These are phyloP conservation scores for Centella asiatica DNA, from an alignment of 129 eudicot genomes.

Conservation along the genomic window DNA sequence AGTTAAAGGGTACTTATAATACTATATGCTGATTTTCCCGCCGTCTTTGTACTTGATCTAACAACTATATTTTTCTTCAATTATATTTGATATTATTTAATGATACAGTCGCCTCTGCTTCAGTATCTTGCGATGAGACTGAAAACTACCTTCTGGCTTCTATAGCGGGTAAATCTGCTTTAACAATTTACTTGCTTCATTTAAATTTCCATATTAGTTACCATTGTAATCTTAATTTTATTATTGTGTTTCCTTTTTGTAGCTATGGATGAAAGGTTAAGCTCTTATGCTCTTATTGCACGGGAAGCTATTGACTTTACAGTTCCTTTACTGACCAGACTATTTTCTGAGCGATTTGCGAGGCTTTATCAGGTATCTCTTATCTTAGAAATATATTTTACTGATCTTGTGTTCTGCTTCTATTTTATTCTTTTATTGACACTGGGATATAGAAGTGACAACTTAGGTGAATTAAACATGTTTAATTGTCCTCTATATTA, in stretches of 20 bases:
- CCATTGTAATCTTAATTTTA: slow-evolving; percentile 10
- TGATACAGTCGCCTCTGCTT: slow-evolving; percentile 73
- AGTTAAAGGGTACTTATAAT: slow-evolving; percentile 54
- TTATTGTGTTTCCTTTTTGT: slow-evolving; percentile 20
- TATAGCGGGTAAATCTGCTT: slow-evolving; percentile 39
- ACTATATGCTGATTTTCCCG: not conserved
- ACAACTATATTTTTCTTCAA: not conserved
- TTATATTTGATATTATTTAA: slow-evolving; percentile 10
- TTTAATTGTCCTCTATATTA: not conserved
- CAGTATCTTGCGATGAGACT: slow-evolving; percentile 57
- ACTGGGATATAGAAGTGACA: not conserved
- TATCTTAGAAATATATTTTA: not conserved
- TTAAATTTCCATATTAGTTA: not conserved
- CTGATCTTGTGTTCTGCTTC: not conserved
- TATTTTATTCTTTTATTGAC: not conserved
- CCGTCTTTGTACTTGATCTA: not conserved
- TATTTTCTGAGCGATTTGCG: slow-evolving; percentile 64
- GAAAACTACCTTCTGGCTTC: slow-evolving; percentile 81
- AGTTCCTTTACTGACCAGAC: slow-evolving; percentile 63
- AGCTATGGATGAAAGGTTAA: slow-evolving; percentile 98
- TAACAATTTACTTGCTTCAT: not conserved
- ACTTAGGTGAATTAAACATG: not conserved
- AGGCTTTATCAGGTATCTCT: slow-evolving; percentile 77
- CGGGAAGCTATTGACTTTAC: slow-evolving; percentile 69
- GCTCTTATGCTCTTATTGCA: slow-evolving; percentile 91